Evolutionary conservation across 1,284 basidiomycete genomes (phyloP).

Genomic region (Sporisorium scitamineum): DNA sequence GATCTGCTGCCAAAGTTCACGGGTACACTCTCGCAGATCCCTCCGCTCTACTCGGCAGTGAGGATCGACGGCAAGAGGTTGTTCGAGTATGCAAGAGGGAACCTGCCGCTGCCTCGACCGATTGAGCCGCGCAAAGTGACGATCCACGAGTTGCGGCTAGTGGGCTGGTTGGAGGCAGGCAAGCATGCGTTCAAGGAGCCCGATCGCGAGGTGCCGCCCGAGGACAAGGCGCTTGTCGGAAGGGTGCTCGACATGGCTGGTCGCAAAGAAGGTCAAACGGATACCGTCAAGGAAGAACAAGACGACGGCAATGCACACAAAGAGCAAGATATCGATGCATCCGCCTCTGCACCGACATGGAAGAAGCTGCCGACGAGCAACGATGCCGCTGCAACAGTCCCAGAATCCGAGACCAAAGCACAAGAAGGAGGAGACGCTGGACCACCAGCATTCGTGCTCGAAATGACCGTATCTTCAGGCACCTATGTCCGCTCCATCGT

Average conservation of each 20-base stretch:
- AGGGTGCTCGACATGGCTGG: slow-evolving; percentile 60
- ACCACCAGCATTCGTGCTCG: slow-evolving; percentile 59
- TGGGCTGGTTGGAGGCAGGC: slow-evolving; percentile 61
- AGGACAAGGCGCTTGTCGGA: slow-evolving; percentile 59
- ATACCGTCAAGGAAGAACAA: slow-evolving; percentile 40
- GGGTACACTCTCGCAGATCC: slow-evolving; percentile 85
- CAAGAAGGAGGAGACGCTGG: slow-evolving; percentile 7
- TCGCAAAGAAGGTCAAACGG: slow-evolving; percentile 34
- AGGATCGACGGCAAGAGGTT: slow-evolving; percentile 98
- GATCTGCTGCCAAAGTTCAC: slow-evolving; percentile 82
- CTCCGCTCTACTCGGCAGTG: slow-evolving; percentile 83
- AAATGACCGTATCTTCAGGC: slow-evolving; percentile 68
- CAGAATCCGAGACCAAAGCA: slow-evolving; percentile 10
- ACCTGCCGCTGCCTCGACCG: slow-evolving; percentile 88
- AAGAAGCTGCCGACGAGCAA: slow-evolving; percentile 12
- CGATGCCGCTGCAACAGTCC: neutral
- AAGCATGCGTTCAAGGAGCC: slow-evolving; percentile 60
- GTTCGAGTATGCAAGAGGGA: slow-evolving; percentile 94
- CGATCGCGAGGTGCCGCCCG: slow-evolving; percentile 52
- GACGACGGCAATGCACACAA: neutral
- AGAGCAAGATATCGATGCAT: neutral
- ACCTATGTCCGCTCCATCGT: slow-evolving; percentile 68
- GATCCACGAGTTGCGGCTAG: slow-evolving; percentile 81
- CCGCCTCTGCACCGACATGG: slow-evolving; percentile 7
- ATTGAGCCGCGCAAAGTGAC: slow-evolving; percentile 88